These are phyloP conservation scores for Blastobotrys serpentis DNA, from an alignment of 1,139 yeast species.

Conservation along the genomic window DNA sequence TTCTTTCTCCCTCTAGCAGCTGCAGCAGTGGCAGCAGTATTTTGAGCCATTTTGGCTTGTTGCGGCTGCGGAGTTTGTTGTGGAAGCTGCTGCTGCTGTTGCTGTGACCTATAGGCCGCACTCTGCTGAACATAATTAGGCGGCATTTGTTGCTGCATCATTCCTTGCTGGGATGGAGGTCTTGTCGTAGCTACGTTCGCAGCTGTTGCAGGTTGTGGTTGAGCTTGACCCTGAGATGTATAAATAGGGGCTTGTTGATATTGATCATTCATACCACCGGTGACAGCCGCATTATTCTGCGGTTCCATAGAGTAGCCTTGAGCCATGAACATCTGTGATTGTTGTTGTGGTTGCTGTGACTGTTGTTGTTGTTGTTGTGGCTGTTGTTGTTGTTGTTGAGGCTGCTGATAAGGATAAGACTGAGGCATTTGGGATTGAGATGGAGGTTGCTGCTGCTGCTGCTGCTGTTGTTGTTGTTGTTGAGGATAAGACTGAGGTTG, in stretches of 20 bases:
- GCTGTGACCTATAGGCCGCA: slow-evolving; percentile 8
- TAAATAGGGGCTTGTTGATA: not conserved
- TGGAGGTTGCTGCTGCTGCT: too few species aligned
- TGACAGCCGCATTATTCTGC: slow-evolving; percentile 3
- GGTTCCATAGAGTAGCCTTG: slow-evolving; percentile 17
- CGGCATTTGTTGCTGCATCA: slow-evolving; percentile 9
- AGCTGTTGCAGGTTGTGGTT: slow-evolving; percentile 4
- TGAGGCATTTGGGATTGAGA: slow-evolving; percentile 15
- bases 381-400: slow-evolving; percentile 14
- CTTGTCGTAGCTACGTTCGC: not conserved
- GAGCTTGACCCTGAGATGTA: slow-evolving; percentile 9
- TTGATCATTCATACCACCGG: slow-evolving; percentile 1
- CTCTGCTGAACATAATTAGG: slow-evolving; percentile 11
- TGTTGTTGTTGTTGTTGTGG: slow-evolving; percentile 10
- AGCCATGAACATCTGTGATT: slow-evolving; percentile 11
- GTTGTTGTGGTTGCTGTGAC: slow-evolving; percentile 8
- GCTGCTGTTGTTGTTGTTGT: too few species aligned
- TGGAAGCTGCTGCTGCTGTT: slow-evolving; percentile 13
- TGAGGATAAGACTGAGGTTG: slow-evolving; percentile 15
- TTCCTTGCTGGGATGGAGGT: not conserved
- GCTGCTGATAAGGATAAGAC: slow-evolving; percentile 14
- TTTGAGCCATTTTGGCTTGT: slow-evolving; percentile 13
- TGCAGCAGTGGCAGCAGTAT: slow-evolving; percentile 11
- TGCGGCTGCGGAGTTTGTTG: slow-evolving; percentile 16
- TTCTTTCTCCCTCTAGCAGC: slow-evolving; percentile 15